phyloP scores from a whole-genome alignment of 2,329 filamentous ascomycete species.

The Trichoderma harzianum region DNA sequence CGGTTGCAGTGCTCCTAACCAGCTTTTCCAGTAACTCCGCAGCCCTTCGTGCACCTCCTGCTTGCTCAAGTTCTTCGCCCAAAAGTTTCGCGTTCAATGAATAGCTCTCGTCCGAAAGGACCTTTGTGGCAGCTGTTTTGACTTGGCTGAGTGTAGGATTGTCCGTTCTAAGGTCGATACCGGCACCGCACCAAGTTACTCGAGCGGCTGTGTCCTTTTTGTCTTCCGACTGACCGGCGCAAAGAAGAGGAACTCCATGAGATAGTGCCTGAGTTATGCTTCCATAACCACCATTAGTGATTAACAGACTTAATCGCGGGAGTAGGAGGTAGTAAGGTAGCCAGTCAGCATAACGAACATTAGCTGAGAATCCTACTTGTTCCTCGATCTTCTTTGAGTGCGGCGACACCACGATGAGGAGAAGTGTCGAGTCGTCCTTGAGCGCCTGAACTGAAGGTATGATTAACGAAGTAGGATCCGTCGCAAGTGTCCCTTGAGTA shows the following conservation, averaged over 20 bases:
- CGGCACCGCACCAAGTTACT: slow-evolving; percentile 30
- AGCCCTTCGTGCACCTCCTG: slow-evolving; percentile 28
- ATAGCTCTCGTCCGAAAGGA: slow-evolving; percentile 27
- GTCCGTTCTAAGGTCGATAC: slow-evolving; percentile 37
- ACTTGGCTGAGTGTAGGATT: slow-evolving; percentile 29
- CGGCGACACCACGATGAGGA: slow-evolving; percentile 35
- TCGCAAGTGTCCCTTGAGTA: slow-evolving; percentile 38
- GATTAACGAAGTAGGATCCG: slow-evolving; percentile 36
- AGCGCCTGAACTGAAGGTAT: slow-evolving; percentile 37
- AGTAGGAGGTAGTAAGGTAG: slow-evolving; percentile 37
- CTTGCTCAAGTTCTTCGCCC: slow-evolving; percentile 27
- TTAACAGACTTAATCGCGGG: slow-evolving; percentile 32
- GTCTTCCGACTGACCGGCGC: slow-evolving; percentile 36
- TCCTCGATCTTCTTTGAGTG: slow-evolving; percentile 27
- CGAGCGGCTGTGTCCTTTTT: slow-evolving; percentile 37
- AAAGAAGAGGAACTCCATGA: slow-evolving; percentile 35
- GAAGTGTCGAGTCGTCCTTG: slow-evolving; percentile 25
- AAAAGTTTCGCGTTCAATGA: slow-evolving; percentile 24
- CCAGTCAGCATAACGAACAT: slow-evolving; percentile 34
- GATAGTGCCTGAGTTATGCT: slow-evolving; percentile 37
- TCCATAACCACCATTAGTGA: slow-evolving; percentile 39
- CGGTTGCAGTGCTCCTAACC: background rate
- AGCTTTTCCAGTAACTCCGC: slow-evolving; percentile 31
- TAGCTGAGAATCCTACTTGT: slow-evolving; percentile 22
- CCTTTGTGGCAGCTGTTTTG: slow-evolving; percentile 24